A percentile compares a stretch with the other conserved stretches of the same genome.
Evolutionary conservation across 352 stramenopile genomes (phyloP).

Genomic region (Pythium catenulatum): DNA sequence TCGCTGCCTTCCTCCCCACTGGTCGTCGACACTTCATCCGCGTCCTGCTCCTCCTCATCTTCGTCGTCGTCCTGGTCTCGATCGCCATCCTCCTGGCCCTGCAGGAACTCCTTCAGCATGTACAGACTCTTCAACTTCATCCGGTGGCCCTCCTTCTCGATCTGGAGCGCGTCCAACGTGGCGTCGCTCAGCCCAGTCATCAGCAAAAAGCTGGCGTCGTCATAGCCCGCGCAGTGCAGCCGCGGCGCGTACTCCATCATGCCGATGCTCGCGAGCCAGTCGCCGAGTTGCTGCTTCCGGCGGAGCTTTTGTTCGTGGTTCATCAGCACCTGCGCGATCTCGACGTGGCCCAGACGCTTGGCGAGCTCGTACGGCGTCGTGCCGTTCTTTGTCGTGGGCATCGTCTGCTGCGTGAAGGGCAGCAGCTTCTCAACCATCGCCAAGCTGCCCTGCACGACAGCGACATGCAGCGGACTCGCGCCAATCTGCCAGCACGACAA

Average conservation of each 20-base stretch:
- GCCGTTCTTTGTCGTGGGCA: conserved; percentile 70
- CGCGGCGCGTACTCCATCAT: conserved; percentile 77
- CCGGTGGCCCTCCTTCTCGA: conserved; percentile 83
- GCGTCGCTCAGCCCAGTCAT: conserved; percentile 70
- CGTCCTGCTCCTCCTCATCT: conserved; percentile 46
- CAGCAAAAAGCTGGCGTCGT: conserved; percentile 82
- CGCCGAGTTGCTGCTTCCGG: conserved; percentile 66
- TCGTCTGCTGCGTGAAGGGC: conserved; percentile 59
- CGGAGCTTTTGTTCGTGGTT: conserved; percentile 51
- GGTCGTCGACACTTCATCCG: conserved; percentile 4
- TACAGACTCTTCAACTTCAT: conserved; percentile 84
- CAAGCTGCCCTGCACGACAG: conserved; percentile 71
- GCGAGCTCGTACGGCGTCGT: conserved; percentile 81
- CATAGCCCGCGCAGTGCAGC: conserved; percentile 78
- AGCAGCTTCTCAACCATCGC: conserved; percentile 76
- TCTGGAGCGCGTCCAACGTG: conserved; percentile 77
- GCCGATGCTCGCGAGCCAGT: conserved; percentile 86
- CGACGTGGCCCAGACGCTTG: conserved; percentile 65
- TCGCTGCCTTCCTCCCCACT: conserved; percentile 37
- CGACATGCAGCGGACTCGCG: conserved; percentile 79
- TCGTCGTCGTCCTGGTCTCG: conserved; percentile 60
- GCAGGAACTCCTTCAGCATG: conserved; percentile 77
- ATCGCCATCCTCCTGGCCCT: conserved; percentile 53
- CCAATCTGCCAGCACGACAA: conserved; percentile 63
- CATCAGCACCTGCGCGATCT: conserved; percentile 55